Percentiles rank a stretch among this genome's conserved stretches.
Conservation (phyloP, 805 yeast genomes). For the Ogataea trehalophila region DNA sequence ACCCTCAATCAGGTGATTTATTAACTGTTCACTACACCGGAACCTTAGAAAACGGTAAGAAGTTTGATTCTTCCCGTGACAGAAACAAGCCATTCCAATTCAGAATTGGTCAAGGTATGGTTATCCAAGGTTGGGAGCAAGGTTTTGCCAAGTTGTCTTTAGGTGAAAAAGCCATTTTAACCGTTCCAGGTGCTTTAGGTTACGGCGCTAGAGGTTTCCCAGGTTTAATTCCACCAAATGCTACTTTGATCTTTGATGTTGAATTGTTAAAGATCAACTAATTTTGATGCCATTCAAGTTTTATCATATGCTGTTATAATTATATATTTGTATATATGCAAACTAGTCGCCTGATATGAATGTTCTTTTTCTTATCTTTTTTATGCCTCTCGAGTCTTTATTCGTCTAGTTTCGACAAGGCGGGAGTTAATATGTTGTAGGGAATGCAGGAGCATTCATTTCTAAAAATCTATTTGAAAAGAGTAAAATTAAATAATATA, state of each 20-base stretch:
- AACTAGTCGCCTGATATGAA: too few species aligned
- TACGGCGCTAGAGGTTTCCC: slow-evolving; percentile 96
- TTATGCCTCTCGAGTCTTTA: not conserved
- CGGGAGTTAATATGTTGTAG: too few species aligned
- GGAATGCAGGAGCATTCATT: too few species aligned
- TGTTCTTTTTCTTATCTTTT: not conserved
- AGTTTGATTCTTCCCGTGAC: slow-evolving; percentile 92
- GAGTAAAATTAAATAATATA: slow-evolving; percentile 1
- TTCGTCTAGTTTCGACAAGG: too few species aligned
- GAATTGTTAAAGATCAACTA: slow-evolving; percentile 59
- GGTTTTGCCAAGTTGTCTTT: slow-evolving; percentile 89
- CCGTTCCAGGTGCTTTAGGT: slow-evolving; percentile 90
- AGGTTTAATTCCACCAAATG: slow-evolving; percentile 93
- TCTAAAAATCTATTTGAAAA: too few species aligned
- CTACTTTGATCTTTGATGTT: slow-evolving; percentile 84
- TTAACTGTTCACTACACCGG: slow-evolving; percentile 96
- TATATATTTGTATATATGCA: too few species aligned
- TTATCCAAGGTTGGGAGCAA: slow-evolving; percentile 94
- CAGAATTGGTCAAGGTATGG: slow-evolving; percentile 92
- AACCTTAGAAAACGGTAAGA: slow-evolving; percentile 90
- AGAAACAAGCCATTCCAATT: slow-evolving; percentile 95
- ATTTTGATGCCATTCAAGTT: not conserved
- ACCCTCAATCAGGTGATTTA: slow-evolving; percentile 81
- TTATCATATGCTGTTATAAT: too few species aligned
- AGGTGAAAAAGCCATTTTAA: slow-evolving; percentile 89